phyloP scores from a whole-genome alignment of 2,329 filamentous ascomycete species.

The Ramularia collo-cygni region DNA sequence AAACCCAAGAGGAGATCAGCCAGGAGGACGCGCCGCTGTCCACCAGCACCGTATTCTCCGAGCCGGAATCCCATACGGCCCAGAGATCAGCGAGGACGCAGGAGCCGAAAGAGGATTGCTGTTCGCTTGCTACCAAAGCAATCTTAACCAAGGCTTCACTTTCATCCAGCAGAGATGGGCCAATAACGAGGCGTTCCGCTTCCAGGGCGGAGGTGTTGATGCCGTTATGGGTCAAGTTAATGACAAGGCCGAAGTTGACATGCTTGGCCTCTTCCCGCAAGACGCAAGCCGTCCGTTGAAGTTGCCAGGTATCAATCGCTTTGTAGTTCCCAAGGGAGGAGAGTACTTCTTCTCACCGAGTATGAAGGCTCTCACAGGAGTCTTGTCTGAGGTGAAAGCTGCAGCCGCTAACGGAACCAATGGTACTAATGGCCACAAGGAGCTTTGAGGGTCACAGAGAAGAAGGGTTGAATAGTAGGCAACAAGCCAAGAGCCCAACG shows the following conservation, averaged over 20 bases:
- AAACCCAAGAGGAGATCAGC: constrained; percentile 36
- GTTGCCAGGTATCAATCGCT: constrained; percentile 24
- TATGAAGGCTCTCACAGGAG: constrained; percentile 25
- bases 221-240: constrained; percentile 32
- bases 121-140: constrained; percentile 42
- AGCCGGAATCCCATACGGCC: constrained; percentile 38
- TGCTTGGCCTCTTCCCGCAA: constrained; percentile 24
- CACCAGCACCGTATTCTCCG: constrained; percentile 36
- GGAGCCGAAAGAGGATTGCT: constrained; percentile 39
- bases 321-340: constrained; percentile 39
- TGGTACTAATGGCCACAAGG: constrained; percentile 5
- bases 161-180: constrained; percentile 33
- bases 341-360: constrained; percentile 45
- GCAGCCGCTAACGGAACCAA: constrained; percentile 3
- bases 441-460: constrained; percentile 5
- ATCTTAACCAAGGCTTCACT: constrained; percentile 36
- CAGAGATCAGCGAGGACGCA: constrained; percentile 28
- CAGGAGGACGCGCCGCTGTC: constrained; percentile 12
- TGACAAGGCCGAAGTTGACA: constrained; percentile 13
- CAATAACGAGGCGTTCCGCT: constrained; percentile 24
- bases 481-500: too few species aligned
- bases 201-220: constrained; percentile 29
- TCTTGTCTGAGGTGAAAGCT: constrained; percentile 15
- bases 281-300: constrained; percentile 17
- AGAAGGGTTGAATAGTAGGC: too few species aligned